phyloP scores from a whole-genome alignment of 257 asterid genomes.

The Solanum sitiens region DNA sequence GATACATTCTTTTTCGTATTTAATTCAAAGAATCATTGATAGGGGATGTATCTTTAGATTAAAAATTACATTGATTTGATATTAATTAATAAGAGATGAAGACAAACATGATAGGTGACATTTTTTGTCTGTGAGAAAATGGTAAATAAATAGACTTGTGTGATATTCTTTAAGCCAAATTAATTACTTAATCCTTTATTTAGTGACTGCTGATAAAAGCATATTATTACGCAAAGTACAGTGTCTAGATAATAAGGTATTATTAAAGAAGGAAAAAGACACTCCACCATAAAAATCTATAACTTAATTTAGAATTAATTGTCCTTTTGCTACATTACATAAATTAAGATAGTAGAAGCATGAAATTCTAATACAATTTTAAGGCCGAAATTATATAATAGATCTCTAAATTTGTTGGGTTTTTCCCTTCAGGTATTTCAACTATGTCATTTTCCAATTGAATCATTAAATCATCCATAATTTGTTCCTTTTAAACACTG shows the following conservation, averaged over 20 bases:
- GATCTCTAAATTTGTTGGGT: no score
- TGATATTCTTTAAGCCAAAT: background rate
- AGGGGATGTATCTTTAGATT: background rate
- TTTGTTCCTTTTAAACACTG: no score
- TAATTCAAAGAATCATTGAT: background rate
- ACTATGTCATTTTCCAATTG: no score
- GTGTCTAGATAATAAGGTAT: background rate
- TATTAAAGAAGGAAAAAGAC: background rate
- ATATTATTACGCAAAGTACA: background rate
- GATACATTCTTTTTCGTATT: background rate
- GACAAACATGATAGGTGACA: background rate
- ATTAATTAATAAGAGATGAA: background rate
- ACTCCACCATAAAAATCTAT: background rate
- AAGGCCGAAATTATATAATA: no score
- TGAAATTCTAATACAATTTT: background rate
- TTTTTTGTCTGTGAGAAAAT: background rate
- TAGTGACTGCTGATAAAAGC: background rate
- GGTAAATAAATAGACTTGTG: background rate
- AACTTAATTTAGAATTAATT: background rate
- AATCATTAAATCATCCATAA: no score
- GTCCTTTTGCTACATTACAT: background rate
- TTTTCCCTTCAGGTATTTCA: accelerated
- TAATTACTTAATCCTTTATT: background rate
- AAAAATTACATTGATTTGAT: background rate
- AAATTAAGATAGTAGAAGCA: background rate